Evolutionary conservation across 2,329 filamentous ascomycete species (phyloP).

Genomic region (Beauveria medogensis): DNA sequence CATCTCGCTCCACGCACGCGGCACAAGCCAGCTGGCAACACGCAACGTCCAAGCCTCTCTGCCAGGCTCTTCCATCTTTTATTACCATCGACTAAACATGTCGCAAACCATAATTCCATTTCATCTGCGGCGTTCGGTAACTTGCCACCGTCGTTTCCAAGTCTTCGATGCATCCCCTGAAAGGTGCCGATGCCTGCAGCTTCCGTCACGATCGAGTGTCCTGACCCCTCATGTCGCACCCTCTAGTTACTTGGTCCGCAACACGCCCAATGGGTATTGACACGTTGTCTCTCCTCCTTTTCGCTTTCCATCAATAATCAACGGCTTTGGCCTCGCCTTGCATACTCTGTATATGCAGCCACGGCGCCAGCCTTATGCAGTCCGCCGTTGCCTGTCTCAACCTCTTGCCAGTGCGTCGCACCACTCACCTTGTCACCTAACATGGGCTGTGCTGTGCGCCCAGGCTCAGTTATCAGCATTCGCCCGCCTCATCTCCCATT

Average conservation of each 20-base stretch:
- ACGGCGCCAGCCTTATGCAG: background rate
- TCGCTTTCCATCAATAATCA: background rate
- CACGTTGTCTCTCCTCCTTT: background rate
- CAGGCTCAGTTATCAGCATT: conserved; percentile 2
- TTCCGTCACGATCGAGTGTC: background rate
- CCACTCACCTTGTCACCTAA: background rate
- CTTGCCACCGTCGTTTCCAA: no score
- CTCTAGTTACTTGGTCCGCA: background rate
- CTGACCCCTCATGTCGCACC: background rate
- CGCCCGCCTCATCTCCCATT: background rate
- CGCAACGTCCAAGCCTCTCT: background rate
- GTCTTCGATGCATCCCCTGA: background rate
- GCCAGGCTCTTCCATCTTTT: background rate
- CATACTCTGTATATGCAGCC: background rate
- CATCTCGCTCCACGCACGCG: background rate
- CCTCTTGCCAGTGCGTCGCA: background rate
- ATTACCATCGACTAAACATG: no score
- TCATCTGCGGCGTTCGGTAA: no score
- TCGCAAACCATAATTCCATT: no score
- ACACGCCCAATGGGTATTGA: background rate
- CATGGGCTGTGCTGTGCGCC: background rate
- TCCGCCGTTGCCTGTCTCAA: background rate
- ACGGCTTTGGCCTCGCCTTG: background rate
- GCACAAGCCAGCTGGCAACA: background rate
- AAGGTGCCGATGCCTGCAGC: background rate